These are phyloP conservation scores for Arachis monticola DNA, from an alignment of 331 rosid species.

Conservation along the genomic window DNA sequence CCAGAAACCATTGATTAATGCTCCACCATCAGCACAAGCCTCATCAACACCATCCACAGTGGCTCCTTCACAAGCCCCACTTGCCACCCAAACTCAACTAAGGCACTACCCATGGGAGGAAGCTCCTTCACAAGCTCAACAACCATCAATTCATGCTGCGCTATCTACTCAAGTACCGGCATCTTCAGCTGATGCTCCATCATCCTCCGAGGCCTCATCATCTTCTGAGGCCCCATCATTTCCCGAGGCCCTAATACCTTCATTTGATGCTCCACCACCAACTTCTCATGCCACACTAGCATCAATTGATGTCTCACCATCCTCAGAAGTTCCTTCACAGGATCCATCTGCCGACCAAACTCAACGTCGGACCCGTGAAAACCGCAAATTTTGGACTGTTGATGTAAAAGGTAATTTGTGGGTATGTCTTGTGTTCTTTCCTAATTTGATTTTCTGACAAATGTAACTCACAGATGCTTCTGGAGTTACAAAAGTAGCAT, in stretches of 20 bases:
- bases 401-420: constrained; percentile 5
- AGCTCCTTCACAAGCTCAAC: not conserved
- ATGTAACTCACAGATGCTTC: not conserved
- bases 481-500: not conserved
- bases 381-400: not conserved
- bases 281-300: not conserved
- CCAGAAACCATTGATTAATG: not conserved
- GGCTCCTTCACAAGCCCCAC: not conserved
- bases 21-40: not conserved
- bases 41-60: not conserved
- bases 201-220: not conserved
- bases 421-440: not conserved
- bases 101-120: not conserved
- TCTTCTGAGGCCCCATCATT: not conserved
- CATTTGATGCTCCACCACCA: not conserved
- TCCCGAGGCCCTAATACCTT: not conserved
- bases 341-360: not conserved
- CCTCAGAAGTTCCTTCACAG: not conserved
- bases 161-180: not conserved
- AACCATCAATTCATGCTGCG: not conserved
- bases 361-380: not conserved
- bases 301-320: not conserved
- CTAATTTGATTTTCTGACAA: not conserved
- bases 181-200: not conserved
- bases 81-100: not conserved